Evolutionary conservation across 1,284 basidiomycete genomes (phyloP), one percentile per base, ranked within the genome.

Genomic region (Ceratobasidium sp.): DNA sequence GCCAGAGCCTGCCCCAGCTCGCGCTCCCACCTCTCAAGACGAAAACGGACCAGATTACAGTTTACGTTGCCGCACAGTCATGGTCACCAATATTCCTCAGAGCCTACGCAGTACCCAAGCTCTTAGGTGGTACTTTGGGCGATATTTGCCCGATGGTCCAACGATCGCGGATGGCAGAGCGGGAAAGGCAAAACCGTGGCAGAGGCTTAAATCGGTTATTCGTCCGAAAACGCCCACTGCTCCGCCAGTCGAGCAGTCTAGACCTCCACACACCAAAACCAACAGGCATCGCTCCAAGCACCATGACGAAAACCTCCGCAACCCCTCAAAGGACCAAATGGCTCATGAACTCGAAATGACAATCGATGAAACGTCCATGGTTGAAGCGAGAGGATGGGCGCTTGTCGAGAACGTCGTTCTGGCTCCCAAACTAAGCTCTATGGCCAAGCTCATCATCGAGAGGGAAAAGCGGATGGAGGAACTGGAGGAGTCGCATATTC

Each of bases 401-500:
- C 74, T 53, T 7, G 76, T 83, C 20, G 87, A 91, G 69, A 85
- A 89, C 38, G 88, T 96, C 1, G 85, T 93, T 2, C 80, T 96
- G 40, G 90, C 89, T 2, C 84, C 93, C 42, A 92, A 92, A 79
- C 90, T 94, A 84, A 89, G 87, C 2, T 90, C 93, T 73, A 79
- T 97, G 13, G 87, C 89, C 1, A 89, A 89, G n/a, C 79, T 94
- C 42, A 78, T 93, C 42, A 85, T 87, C 68, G 83, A 92, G 56
- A 83, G 93, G 29, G 87, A 90, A 73, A 89, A 90, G 29, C 85
- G 91, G 4, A 80, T 94, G 45, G 83, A 85, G n/a, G 81, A 85
- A 25, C 82, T 96, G n/a, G 94, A 97, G 79, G 85, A 88, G 2
- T 93, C 93, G 0, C 94, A 97, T 75, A 86, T 95, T 76, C 86